Evolutionary conservation across 2,329 filamentous ascomycete species (phyloP).

Genomic region (Penicillium sp.): DNA sequence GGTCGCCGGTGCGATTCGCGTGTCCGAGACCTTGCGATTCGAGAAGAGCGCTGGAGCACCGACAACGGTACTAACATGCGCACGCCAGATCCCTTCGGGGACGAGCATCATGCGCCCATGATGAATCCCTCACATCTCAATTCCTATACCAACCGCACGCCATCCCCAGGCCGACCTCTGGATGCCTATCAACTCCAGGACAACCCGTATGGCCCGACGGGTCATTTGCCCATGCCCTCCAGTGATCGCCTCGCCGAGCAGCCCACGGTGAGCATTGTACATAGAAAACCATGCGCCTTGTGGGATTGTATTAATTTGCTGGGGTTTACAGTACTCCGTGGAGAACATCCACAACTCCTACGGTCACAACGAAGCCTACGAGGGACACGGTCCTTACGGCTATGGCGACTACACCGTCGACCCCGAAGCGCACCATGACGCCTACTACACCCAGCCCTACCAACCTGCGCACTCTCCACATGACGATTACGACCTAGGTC

Average conservation of each 20-base stretch:
- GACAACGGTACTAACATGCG: slow-evolving; percentile 22
- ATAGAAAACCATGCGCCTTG: not conserved
- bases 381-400: slow-evolving; percentile 53
- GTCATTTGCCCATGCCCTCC: slow-evolving; percentile 66
- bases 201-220: slow-evolving; percentile 60
- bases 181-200: slow-evolving; percentile 81
- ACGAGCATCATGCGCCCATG: slow-evolving; percentile 40
- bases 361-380: slow-evolving; percentile 61
- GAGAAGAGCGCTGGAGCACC: not conserved
- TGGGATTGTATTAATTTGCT: not conserved
- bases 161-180: slow-evolving; percentile 72
- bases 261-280: slow-evolving; percentile 70
- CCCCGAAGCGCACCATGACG: slow-evolving; percentile 81
- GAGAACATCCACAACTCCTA: slow-evolving; percentile 64
- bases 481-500: slow-evolving; percentile 56
- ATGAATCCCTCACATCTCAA: slow-evolving; percentile 55
- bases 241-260: slow-evolving; percentile 79
- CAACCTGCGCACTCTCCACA: slow-evolving; percentile 59
- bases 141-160: slow-evolving; percentile 54
- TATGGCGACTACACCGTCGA: slow-evolving; percentile 70
- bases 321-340: slow-evolving; percentile 61
- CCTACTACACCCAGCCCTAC: slow-evolving; percentile 81
- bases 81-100: slow-evolving; percentile 41
- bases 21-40: slow-evolving; percentile 1
- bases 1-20: slow-evolving; percentile 4